Evolutionary conservation across 148 eudicot genomes (phyloP), one percentile per base, ranked within the genome.

Genomic region (Heliamphora exappendiculata): DNA sequence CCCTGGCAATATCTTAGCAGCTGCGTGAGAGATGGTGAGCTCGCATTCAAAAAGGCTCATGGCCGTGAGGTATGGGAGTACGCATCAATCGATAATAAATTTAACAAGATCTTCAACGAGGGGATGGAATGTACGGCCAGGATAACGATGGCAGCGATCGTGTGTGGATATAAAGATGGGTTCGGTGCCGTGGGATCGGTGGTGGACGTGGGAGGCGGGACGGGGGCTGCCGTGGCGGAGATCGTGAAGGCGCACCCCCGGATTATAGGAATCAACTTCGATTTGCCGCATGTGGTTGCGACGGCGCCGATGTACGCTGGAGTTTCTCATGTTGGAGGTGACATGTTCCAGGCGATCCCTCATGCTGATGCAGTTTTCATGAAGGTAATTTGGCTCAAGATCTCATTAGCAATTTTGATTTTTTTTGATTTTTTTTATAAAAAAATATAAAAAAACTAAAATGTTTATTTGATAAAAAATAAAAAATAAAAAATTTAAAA

Each of bases 151-250:
- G 51, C 76, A 16, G 82, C 67, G 1, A 75, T 86, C 5, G 53
- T 86, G 1, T 74, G 59, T 3, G 77, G 34, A 14, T 84, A 91
- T 72, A 80, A 75, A 28, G 81, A 85, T 31, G 84, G 73, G 44
- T 91, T 88, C 65, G 77, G 49, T 0, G 76, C 67, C 13, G 26
- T 85, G 2, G 74, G 75, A 16, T 60, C 88, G 0, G 12, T 90
- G 26, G 89, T 88, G 39, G 94, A 90, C 50, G 92, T 90, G 3
- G 89, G 90, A n/a, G 90, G 91, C 34, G 90, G 92, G 29, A 80
- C 82, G 0, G 95, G 95, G 55, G 70, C 79, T 2, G 75, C 70
- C 7, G 42, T 81, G 3, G 51, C 73, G 0, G 79, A 75, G 44
- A 60, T 84, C 45, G 81, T 82, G 20, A 74, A 79, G 78, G 78